A percentile compares a stretch with the other conserved stretches of the same genome.
phyloP scores from a whole-genome alignment of 257 asterid genomes.

The Haberlea rhodopensis region DNA sequence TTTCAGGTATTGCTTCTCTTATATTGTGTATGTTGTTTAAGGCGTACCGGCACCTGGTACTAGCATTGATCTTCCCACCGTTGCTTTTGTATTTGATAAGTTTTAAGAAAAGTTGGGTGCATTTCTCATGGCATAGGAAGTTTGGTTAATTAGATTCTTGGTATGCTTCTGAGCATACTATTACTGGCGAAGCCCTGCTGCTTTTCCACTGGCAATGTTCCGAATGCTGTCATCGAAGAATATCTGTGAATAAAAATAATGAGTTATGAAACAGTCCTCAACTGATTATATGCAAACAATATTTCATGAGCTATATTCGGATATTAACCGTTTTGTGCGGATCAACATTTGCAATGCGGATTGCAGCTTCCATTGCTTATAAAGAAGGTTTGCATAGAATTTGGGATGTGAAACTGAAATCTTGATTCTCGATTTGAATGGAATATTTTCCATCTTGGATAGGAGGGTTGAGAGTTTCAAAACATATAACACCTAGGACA shows the following conservation, averaged over 20 bases:
- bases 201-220: conserved; percentile 70
- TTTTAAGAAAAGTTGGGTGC: conserved; percentile 1
- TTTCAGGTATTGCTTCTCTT: conserved; percentile 75
- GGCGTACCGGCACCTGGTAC: conserved; percentile 80
- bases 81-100: conserved; percentile 27
- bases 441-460: conserved; percentile 16
- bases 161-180: conserved; percentile 45
- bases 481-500: conserved; percentile 82
- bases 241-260: conserved; percentile 37
- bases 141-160: neutral
- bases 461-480: conserved; percentile 75
- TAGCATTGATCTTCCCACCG: conserved; percentile 73
- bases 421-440: conserved; percentile 14
- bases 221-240: conserved; percentile 85
- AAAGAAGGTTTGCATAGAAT: conserved; percentile 78
- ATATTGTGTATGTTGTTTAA: conserved; percentile 79
- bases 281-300: neutral
- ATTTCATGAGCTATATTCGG: neutral
- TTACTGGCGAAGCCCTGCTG: conserved; percentile 72
- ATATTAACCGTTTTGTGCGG: conserved; percentile 66
- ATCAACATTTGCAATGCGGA: conserved; percentile 62
- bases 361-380: conserved; percentile 67
- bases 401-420: conserved; percentile 20
- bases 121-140: neutral
- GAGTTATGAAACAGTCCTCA: neutral